A percentile compares a stretch with the other conserved stretches of the same genome.
Conservation (phyloP, 768 basidiomycete species). For the Boletus rubroflammeus region DNA sequence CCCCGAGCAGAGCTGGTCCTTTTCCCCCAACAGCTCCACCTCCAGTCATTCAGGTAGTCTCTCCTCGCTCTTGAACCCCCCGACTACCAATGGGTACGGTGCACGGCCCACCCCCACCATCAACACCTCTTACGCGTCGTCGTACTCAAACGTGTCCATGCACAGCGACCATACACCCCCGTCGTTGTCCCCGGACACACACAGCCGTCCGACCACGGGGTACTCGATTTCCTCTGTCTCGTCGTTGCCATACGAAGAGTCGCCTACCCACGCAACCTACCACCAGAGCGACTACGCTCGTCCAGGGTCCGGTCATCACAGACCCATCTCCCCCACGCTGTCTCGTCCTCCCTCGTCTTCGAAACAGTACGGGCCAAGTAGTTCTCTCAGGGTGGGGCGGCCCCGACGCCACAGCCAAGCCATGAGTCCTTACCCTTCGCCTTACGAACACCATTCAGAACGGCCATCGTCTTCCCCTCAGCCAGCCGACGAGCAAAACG, state of each 20-base stretch:
- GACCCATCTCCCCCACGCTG: constrained; percentile 57
- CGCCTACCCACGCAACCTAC: constrained; percentile 33
- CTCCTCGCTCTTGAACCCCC: constrained; percentile 77
- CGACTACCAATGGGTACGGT: constrained; percentile 36
- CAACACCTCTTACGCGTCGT: constrained; percentile 63
- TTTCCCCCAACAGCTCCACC: constrained; percentile 46
- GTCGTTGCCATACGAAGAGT: constrained; percentile 68
- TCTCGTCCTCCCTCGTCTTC: constrained; percentile 69
- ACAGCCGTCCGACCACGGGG: constrained; percentile 76
- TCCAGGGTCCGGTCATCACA: constrained; percentile 70
- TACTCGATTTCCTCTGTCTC: constrained; percentile 85
- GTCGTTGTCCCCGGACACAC: constrained; percentile 64
- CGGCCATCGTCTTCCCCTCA: constrained; percentile 72
- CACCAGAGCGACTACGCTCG: constrained; percentile 62
- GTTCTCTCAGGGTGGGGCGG: constrained; percentile 66
- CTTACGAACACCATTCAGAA: constrained; percentile 67
- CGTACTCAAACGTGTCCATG: constrained; percentile 69
- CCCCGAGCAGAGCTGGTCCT: constrained; percentile 58
- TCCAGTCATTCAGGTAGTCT: constrained; percentile 70
- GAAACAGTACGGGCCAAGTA: constrained; percentile 45
- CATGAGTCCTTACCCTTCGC: constrained; percentile 82
- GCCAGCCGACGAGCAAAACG: constrained; percentile 48
- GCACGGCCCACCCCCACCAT: constrained; percentile 65
- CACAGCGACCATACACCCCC: constrained; percentile 68
- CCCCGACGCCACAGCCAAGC: constrained; percentile 81